Percentiles rank a stretch among this genome's conserved stretches.
phyloP scores from a whole-genome alignment of 2,329 filamentous ascomycete genomes.

The Botrytis byssoidea region DNA sequence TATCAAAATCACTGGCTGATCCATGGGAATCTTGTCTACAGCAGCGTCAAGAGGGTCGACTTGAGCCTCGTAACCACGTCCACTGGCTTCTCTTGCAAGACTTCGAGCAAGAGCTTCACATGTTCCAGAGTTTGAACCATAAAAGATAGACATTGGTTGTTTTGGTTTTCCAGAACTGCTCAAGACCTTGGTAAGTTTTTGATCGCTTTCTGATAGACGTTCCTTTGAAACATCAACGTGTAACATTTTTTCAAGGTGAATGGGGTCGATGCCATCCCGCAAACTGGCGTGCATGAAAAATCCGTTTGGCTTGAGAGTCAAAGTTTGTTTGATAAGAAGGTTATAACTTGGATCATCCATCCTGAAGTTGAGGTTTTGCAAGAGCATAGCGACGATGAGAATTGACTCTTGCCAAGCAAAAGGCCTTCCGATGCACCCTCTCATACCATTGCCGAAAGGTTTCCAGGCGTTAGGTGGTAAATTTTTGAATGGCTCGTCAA shows the following conservation, averaged over 20 bases:
- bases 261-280: conserved; percentile 44
- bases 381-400: conserved; percentile 58
- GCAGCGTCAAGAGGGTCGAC: conserved; percentile 61
- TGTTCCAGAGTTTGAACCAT: conserved; percentile 73
- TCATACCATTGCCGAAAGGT: conserved; percentile 71
- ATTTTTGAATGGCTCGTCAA: conserved; percentile 65
- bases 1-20: conserved; percentile 63
- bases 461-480: conserved; percentile 66
- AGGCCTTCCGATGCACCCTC: conserved; percentile 69
- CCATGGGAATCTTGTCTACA: conserved; percentile 57
- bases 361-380: conserved; percentile 71
- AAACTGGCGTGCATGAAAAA: conserved; percentile 62
- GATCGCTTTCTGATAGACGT: neutral
- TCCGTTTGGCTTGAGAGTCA: conserved; percentile 63
- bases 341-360: conserved; percentile 60
- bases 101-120: conserved; percentile 68
- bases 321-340: conserved; percentile 53
- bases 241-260: conserved; percentile 44
- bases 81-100: conserved; percentile 57
- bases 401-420: conserved; percentile 76
- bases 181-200: neutral
- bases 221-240: conserved; percentile 22
- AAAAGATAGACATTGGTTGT: conserved; percentile 59
- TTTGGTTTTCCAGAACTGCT: conserved; percentile 13
- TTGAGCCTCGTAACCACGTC: conserved; percentile 55